These are phyloP conservation scores for Talaromyces adpressus DNA, from an alignment of 495 filamentous ascomycete genomes.

Conservation along the genomic window DNA sequence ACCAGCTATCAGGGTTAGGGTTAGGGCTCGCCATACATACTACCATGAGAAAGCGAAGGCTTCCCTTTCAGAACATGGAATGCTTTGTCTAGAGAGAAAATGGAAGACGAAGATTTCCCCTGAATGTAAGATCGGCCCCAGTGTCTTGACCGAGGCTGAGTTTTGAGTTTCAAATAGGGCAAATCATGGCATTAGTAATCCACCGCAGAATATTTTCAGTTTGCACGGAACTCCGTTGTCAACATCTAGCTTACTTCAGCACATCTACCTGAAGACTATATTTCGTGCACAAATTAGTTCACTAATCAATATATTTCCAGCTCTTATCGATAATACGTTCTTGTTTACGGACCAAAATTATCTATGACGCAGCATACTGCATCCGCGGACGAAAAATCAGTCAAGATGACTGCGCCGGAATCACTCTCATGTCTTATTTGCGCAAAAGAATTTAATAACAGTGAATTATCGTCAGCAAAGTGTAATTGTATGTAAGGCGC, in stretches of 20 bases:
- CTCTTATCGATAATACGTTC: background rate
- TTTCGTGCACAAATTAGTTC: background rate
- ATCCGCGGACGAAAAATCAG: background rate
- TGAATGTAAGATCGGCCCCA: background rate
- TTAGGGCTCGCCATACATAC: background rate
- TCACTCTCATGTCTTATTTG: background rate
- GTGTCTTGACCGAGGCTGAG: background rate
- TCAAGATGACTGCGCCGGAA: background rate
- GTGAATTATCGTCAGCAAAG: background rate
- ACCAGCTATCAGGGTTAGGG: background rate
- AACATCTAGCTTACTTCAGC: background rate
- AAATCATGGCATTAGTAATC: constrained; percentile 2
- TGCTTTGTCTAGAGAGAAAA: background rate
- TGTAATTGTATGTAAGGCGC: background rate
- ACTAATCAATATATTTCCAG: background rate
- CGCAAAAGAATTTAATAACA: background rate
- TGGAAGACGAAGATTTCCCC: background rate
- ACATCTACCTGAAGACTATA: background rate
- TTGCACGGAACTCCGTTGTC: constrained; percentile 7
- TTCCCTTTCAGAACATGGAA: background rate
- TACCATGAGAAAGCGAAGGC: background rate
- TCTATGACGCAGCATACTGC: background rate
- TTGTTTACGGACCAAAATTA: background rate
- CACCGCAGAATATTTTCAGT: background rate
- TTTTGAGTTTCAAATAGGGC: no score